Base-by-base conservation (phyloP, 1,139 yeast species). In the Candida sanyaensis region DNA sequence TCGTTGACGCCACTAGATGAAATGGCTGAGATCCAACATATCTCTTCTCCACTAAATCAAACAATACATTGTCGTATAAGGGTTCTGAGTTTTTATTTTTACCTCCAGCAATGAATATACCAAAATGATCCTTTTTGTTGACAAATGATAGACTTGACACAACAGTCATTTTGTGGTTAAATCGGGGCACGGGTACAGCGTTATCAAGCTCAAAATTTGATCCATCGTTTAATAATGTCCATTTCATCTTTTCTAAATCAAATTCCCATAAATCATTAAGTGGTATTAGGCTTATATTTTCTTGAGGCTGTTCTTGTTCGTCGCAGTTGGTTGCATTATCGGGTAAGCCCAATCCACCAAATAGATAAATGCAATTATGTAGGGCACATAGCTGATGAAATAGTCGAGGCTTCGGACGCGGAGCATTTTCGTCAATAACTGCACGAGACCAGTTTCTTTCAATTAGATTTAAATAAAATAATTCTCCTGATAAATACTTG, bases 231-330 rank as follows among this genome's bases (percentile, higher is more conserved):
- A 82, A 62, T 44, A 80, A 71, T 1, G 60, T 62, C 91, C 92
- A 86, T 17, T 62, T 61, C 44, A 69, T 70, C 2, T 74, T 63
- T 37, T 71, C 76, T 41, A 83, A 63, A 60, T 84, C 77, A 53
- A 84, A 80, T 53, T 76, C 77, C 92, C 93, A 87, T 23, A 85
- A 63, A 54, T 86, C 93, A 55, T 84, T 84, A 13, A 75, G 57
- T 0, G 87, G 80, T 2, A 68, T 65, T 23, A 84, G 61, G 6
- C 42, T 36, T 12, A 32, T 33, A 27, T 45, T 43, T 13, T 50
- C 54, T 6, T 43, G 30, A 30, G 38, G 28, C 37, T 31, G 26
- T 3, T 34, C 17, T 3, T 43, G 28, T 6, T 21, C 34, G 17
- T 8, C 30, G 9, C n/a, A 8, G 8, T 31, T 30, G 23, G 37